A percentile compares a stretch with the other conserved stretches of the same genome.
Evolutionary conservation across 1,284 basidiomycete species (phyloP).

Genomic region (Boletus hoseneyae): DNA sequence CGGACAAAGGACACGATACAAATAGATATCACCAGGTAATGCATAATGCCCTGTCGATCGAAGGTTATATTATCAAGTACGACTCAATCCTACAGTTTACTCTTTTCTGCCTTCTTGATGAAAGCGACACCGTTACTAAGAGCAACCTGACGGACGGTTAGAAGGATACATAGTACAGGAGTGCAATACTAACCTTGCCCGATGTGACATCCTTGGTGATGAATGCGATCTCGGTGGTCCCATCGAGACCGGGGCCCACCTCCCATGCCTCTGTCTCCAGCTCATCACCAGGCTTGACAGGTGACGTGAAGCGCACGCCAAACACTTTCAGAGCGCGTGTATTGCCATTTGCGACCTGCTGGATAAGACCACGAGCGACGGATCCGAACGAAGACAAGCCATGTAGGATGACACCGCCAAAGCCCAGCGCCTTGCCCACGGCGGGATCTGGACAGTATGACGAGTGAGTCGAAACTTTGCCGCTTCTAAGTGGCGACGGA

Average conservation of each 20-base stretch:
- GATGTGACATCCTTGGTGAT: slow-evolving; percentile 64
- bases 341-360: slow-evolving; percentile 56
- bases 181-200: slow-evolving; percentile 53
- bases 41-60: too few relatives aligned
- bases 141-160: slow-evolving; percentile 36
- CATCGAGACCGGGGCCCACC: slow-evolving; percentile 61
- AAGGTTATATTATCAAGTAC: too few relatives aligned
- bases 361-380: slow-evolving; percentile 68
- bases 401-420: slow-evolving; percentile 70
- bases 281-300: slow-evolving; percentile 75
- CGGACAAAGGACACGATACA: too few relatives aligned
- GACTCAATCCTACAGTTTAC: slow-evolving; percentile 44
- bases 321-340: slow-evolving; percentile 61
- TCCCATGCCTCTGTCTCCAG: slow-evolving; percentile 81
- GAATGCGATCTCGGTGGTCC: slow-evolving; percentile 69
- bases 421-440: slow-evolving; percentile 67
- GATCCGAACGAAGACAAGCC: slow-evolving; percentile 79
- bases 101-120: slow-evolving; percentile 49
- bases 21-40: too few relatives aligned
- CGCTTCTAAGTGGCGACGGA: background rate
- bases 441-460: slow-evolving; percentile 51
- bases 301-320: slow-evolving; percentile 73
- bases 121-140: slow-evolving; percentile 60
- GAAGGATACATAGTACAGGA: background rate
- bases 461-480: background rate